Percentiles rank a stretch among this genome's conserved stretches.
phyloP scores from a whole-genome alignment of 2,329 filamentous ascomycete genomes.

The Stemphylium lycopersici region DNA sequence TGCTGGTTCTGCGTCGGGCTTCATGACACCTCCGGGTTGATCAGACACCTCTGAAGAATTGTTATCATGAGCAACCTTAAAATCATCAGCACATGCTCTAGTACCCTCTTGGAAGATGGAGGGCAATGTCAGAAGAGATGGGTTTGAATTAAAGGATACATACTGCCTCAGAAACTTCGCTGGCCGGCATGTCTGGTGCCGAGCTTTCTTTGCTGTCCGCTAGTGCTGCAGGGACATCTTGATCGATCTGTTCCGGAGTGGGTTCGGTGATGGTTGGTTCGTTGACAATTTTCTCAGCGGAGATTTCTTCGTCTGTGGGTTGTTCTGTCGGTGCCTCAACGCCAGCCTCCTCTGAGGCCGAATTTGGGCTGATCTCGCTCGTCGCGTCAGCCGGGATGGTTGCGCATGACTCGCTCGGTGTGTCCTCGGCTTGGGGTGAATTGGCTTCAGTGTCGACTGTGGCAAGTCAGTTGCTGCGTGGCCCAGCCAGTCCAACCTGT shows the following conservation, averaged over 20 bases:
- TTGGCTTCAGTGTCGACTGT: constrained; percentile 10
- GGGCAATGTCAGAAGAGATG: neutral
- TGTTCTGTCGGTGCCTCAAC: constrained; percentile 11
- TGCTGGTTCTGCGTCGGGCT: neutral
- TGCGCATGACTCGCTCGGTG: constrained; percentile 10
- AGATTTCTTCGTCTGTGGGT: neutral
- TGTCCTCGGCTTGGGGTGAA: neutral
- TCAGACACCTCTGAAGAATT: constrained; percentile 1
- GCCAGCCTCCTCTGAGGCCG: constrained; percentile 13
- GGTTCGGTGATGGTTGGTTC: constrained; percentile 4
- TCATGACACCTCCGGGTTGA: neutral
- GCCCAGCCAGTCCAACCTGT: neutral
- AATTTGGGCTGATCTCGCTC: constrained; percentile 12
- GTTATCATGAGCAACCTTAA: neutral
- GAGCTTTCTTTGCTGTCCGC: constrained; percentile 8
- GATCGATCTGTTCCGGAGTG: constrained; percentile 1
- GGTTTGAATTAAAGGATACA: constrained; percentile 2
- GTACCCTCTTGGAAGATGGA: neutral
- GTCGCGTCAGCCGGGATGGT: constrained; percentile 12
- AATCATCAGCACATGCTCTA: constrained; percentile 1
- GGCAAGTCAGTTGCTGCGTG: constrained; percentile 13
- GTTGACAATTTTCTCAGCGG: neutral
- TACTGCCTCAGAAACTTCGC: constrained; percentile 9
- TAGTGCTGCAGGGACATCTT: constrained; percentile 7
- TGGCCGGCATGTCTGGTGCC: constrained; percentile 11